Evolutionary conservation across 805 yeast species (phyloP).

Genomic region (Yarrowia phangngaensis): DNA sequence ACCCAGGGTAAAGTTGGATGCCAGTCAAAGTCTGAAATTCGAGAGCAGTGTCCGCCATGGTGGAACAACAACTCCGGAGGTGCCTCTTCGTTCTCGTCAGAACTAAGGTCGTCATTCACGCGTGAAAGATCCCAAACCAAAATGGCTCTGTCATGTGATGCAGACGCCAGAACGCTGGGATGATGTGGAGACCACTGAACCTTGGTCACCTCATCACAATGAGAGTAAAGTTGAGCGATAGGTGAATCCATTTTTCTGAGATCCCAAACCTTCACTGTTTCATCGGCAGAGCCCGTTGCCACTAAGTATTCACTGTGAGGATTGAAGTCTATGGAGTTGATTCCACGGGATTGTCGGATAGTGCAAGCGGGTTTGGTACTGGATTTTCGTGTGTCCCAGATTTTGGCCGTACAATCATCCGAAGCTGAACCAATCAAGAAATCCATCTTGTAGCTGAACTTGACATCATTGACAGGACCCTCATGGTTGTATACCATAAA

Average conservation of each 20-base stretch:
- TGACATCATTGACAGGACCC: conserved; percentile 62
- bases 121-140: conserved; percentile 68
- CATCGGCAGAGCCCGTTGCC: conserved; percentile 77
- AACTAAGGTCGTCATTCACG: conserved; percentile 51
- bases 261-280: conserved; percentile 71
- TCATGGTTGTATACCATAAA: conserved; percentile 49
- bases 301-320: conserved; percentile 51
- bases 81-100: conserved; percentile 54
- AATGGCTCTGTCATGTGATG: conserved; percentile 64
- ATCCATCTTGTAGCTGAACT: conserved; percentile 49
- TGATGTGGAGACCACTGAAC: conserved; percentile 52
- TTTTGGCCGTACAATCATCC: conserved; percentile 59
- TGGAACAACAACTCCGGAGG: conserved; percentile 76
- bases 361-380: conserved; percentile 41
- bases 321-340: conserved; percentile 66
- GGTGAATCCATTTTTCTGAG: conserved; percentile 58
- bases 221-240: conserved; percentile 65
- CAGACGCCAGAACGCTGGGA: conserved; percentile 54
- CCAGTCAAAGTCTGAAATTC: conserved; percentile 64
- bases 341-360: conserved; percentile 53
- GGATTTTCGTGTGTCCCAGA: conserved; percentile 53
- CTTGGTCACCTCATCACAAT: conserved; percentile 53
- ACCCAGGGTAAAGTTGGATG: conserved; percentile 58
- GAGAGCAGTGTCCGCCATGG: conserved; percentile 83
- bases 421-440: conserved; percentile 64